A percentile compares a stretch with the other conserved stretches of the same genome.
Evolutionary conservation across 495 filamentous ascomycete genomes (phyloP).

Genomic region (Daldinia concentrica): DNA sequence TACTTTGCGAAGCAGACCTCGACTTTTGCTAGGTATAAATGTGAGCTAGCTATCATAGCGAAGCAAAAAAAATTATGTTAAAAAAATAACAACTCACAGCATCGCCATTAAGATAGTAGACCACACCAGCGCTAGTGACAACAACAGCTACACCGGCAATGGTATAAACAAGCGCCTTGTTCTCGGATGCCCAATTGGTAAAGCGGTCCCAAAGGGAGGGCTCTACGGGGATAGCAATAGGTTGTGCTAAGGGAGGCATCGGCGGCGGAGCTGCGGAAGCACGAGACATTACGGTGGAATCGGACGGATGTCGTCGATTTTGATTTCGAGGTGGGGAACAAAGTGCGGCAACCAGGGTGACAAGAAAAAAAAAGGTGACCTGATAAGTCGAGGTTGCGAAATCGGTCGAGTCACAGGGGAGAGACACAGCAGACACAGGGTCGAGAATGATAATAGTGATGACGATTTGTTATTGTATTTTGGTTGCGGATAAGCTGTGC

Average conservation of each 20-base stretch:
- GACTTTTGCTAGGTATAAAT: constrained; percentile 27
- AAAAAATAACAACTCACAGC: constrained; percentile 50
- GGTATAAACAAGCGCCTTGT: constrained; percentile 95
- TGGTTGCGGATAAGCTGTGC: background rate
- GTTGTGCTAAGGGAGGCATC: constrained; percentile 50
- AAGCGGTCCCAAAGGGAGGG: constrained; percentile 88
- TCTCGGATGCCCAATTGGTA: constrained; percentile 91
- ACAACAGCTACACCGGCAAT: constrained; percentile 93
- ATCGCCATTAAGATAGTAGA: constrained; percentile 79
- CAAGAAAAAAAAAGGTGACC: constrained; percentile 1
- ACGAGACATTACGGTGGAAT: constrained; percentile 51
- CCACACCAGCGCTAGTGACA: constrained; percentile 85
- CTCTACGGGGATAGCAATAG: constrained; percentile 53
- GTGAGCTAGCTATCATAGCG: constrained; percentile 12
- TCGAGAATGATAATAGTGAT: background rate
- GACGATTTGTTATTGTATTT: background rate
- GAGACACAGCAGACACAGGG: background rate
- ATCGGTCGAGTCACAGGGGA: background rate
- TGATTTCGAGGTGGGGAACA: constrained; percentile 5
- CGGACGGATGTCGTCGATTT: constrained; percentile 3
- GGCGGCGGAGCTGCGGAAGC: constrained; percentile 53
- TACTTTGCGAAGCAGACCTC: constrained; percentile 49
- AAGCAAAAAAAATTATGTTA: background rate
- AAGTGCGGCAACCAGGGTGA: constrained; percentile 8
- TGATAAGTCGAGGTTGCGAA: background rate